Evolutionary conservation across 345 rosid species (phyloP), one percentile per base, ranked within the genome.

Genomic region (Bruguiera gymnorhiza): DNA sequence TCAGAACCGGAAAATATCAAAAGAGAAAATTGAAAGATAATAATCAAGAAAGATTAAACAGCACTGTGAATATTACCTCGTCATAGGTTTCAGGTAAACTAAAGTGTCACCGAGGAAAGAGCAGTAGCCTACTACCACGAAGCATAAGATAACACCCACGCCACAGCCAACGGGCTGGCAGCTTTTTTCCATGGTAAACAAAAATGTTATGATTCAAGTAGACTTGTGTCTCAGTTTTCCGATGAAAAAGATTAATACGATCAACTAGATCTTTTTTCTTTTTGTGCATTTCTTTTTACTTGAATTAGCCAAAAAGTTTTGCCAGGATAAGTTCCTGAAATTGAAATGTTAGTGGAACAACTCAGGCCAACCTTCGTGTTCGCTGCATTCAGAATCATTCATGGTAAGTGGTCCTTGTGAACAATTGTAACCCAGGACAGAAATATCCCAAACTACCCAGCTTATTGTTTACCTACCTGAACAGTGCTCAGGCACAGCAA

Each of bases 141-240:
- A 55, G 24, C 54, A 71, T 27, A 63, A 71, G 26, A 62, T 71
- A 26, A 37, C 68, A 53, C 68, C 74, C 6, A n/a, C 11, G 9
- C 43, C 43, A 37, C 43, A 19, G 74, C 74, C 68, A 68, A 55
- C 5, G 31, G 39, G 20, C 63, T 68, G 7, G 68, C 74, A 27
- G 58, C 58, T 7, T 21, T 21, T 54, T 9, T 8, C 58, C 58
- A 24, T 24, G 23, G 58, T 54, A 54, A 54, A 11, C 2, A 0
- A 6, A 54, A 21, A 8, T 53, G 57, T 19, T 53, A 7, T 20
- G 19, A 24, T 19, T 53, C 11, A 53, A n/a, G 11, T 24, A 21
- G 8, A 54, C 5, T 54, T 54, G 58, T 1, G n/a, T 54, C 26
- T n/a, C 2, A n/a, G 58, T 8, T n/a, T 8, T 37, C 43, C 43